phyloP scores from a whole-genome alignment of 495 filamentous ascomycete genomes.

The Podospora fimiseda region DNA sequence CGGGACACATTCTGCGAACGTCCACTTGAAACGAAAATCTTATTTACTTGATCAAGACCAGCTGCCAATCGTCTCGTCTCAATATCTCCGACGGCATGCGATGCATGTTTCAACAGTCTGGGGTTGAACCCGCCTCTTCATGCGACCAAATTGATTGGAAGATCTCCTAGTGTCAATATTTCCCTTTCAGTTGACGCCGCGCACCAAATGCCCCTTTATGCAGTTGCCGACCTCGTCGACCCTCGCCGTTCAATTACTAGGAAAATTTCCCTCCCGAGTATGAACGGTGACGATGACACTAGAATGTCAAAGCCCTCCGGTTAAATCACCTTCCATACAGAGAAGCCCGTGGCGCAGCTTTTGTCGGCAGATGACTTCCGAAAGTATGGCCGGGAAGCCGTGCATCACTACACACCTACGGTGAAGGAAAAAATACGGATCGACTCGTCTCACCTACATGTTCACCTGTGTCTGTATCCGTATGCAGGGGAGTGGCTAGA shows the following conservation, averaged over 20 bases:
- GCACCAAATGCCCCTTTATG: neutral
- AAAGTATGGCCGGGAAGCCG: neutral
- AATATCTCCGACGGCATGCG: neutral
- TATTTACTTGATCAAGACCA: too few species aligned
- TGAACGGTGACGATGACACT: neutral
- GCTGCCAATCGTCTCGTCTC: neutral
- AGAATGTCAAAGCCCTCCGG: neutral
- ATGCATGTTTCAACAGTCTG: conserved; percentile 3
- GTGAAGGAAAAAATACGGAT: too few species aligned
- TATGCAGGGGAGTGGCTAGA: neutral
- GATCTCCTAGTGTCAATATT: neutral
- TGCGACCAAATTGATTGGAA: neutral
- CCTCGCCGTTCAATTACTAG: too few species aligned
- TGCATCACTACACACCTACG: neutral
- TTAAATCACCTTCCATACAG: neutral
- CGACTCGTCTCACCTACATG: too few species aligned
- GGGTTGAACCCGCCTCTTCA: neutral
- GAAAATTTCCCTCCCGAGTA: neutral
- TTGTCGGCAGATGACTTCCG: neutral
- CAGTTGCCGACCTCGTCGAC: neutral
- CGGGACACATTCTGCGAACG: neutral
- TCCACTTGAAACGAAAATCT: neutral
- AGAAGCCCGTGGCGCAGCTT: neutral
- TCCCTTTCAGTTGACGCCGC: neutral
- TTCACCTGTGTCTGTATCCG: too few species aligned